Conservation (phyloP, 2,329 filamentous ascomycete genomes). For the Cladorrhinum sp. region DNA sequence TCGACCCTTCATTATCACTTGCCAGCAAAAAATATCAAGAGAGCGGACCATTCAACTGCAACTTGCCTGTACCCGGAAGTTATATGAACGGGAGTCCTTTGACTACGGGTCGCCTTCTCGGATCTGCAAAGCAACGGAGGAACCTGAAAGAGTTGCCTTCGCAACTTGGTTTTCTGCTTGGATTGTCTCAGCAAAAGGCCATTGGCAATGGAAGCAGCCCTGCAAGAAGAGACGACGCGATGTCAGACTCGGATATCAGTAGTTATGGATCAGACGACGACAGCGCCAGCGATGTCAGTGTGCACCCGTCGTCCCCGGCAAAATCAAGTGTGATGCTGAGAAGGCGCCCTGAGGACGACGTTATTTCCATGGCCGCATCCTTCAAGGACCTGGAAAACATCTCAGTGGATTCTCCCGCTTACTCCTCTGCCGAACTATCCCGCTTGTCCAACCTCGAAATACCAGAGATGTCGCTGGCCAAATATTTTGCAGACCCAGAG, state of each 20-base stretch:
- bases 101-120: conserved; percentile 44
- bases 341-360: conserved; percentile 50
- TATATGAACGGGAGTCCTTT: conserved; percentile 38
- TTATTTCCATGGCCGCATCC: conserved; percentile 50
- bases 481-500: conserved; percentile 59
- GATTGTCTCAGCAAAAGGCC: conserved; percentile 35
- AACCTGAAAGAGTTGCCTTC: conserved; percentile 36
- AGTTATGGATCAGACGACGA: conserved; percentile 57
- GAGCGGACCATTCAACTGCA: conserved; percentile 53
- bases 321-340: conserved; percentile 47
- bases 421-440: conserved; percentile 48
- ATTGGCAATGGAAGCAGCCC: conserved; percentile 36
- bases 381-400: conserved; percentile 47
- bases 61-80: conserved; percentile 31
- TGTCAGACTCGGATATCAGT: conserved; percentile 47
- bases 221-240: conserved; percentile 37
- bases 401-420: conserved; percentile 47
- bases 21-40: conserved; percentile 59
- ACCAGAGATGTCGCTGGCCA: conserved; percentile 49
- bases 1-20: conserved; percentile 50
- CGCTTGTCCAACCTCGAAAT: conserved; percentile 47
- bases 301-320: conserved; percentile 48
- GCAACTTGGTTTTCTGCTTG: conserved; percentile 37
- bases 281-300: conserved; percentile 49
- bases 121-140: conserved; percentile 43